A percentile compares a stretch with the other conserved stretches of the same genome.
These are phyloP conservation scores for Yamadazyma sp. DNA, from an alignment of 1,139 yeast species.

Conservation along the genomic window DNA sequence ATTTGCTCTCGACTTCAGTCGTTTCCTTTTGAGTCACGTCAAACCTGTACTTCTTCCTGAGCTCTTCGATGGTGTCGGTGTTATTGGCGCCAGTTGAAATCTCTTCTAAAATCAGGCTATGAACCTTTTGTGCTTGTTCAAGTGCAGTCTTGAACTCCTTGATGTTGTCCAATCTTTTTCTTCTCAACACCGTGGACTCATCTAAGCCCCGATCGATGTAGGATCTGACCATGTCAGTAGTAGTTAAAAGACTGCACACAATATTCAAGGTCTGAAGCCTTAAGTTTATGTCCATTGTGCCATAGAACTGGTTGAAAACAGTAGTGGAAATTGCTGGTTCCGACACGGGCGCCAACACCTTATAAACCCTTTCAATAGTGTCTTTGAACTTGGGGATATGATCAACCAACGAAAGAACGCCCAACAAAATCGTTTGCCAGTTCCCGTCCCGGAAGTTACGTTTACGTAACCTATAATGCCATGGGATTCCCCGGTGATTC, in stretches of 20 bases:
- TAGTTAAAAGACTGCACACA: constrained; percentile 56
- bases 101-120: constrained; percentile 36
- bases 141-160: constrained; percentile 55
- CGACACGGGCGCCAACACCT: constrained; percentile 57
- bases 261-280: constrained; percentile 56
- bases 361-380: constrained; percentile 46
- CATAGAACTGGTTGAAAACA: constrained; percentile 52
- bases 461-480: constrained; percentile 76
- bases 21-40: constrained; percentile 40
- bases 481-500: constrained; percentile 60
- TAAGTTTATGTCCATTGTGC: constrained; percentile 44
- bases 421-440: constrained; percentile 79
- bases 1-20: constrained; percentile 48
- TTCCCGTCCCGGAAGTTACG: constrained; percentile 81
- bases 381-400: constrained; percentile 55
- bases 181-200: constrained; percentile 58
- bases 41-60: constrained; percentile 27
- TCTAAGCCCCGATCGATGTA: constrained; percentile 72
- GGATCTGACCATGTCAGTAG: constrained; percentile 58
- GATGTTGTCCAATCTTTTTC: constrained; percentile 67
- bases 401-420: constrained; percentile 64
- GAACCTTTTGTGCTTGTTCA: constrained; percentile 52
- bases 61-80: constrained; percentile 20
- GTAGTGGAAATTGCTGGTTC: constrained; percentile 49
- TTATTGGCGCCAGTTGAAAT: constrained; percentile 11